Conservation (phyloP, 257 asterid species). For the Capsicum chinense region DNA sequence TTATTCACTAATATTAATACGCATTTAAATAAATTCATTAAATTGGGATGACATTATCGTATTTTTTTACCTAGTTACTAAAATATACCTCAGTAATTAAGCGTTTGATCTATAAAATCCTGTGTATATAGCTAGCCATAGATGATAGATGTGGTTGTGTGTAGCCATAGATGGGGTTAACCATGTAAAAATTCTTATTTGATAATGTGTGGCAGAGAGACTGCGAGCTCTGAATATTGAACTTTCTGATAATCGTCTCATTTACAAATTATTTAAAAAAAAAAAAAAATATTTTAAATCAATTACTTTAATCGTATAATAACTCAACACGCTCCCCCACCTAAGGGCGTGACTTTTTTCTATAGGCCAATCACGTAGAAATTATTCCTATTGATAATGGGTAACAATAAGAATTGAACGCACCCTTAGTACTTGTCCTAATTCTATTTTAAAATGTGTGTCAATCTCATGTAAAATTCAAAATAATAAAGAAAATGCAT, state of each 20-base stretch:
- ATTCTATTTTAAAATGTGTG: too few species aligned
- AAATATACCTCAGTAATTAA: background rate
- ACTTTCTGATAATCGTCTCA: too few species aligned
- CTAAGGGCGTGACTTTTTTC: background rate
- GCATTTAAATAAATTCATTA: background rate
- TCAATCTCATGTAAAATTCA: too few species aligned
- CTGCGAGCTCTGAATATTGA: background rate
- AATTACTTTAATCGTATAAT: background rate
- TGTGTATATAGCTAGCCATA: background rate
- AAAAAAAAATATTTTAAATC: background rate
- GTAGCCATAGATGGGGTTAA: too few species aligned
- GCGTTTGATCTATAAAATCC: background rate
- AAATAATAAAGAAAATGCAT: too few species aligned
- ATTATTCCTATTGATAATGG: background rate
- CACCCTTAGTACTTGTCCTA: too few species aligned
- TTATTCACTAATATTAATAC: slow-evolving; percentile 31
- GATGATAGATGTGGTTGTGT: background rate
- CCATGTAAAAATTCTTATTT: too few species aligned
- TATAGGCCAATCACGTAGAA: background rate
- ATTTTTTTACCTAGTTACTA: background rate
- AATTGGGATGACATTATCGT: background rate
- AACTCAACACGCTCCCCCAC: background rate
- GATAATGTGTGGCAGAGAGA: background rate
- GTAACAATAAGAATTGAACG: too few species aligned
- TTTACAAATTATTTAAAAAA: too few species aligned